Evolutionary conservation across 2,329 filamentous ascomycete genomes (phyloP).

Genomic region (Pezizomycotina sp.): DNA sequence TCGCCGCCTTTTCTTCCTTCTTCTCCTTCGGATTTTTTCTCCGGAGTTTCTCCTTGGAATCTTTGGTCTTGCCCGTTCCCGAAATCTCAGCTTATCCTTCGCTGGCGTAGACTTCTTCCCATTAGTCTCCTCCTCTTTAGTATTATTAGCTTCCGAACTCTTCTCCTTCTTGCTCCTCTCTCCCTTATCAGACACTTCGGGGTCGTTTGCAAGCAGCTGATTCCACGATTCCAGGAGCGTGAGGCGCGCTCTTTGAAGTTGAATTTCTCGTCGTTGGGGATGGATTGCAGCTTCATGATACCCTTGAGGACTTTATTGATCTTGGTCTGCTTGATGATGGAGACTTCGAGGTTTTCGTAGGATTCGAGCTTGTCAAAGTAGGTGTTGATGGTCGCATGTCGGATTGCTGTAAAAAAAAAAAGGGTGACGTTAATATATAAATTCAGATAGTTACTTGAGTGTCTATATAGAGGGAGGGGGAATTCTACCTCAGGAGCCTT

Average conservation of each 20-base stretch:
- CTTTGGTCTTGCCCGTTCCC: constrained; percentile 28
- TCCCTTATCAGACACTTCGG: constrained; percentile 29
- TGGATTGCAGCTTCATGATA: constrained; percentile 70
- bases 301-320: constrained; percentile 97
- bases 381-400: constrained; percentile 33
- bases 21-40: constrained; percentile 23
- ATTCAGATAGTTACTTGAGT: constrained; percentile 65
- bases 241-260: constrained; percentile 74
- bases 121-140: constrained; percentile 24
- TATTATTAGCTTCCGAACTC: constrained; percentile 20
- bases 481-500: constrained; percentile 64
- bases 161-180: constrained; percentile 25
- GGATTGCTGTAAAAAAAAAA: too few species aligned
- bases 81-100: constrained; percentile 21
- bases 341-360: constrained; percentile 63
- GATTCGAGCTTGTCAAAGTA: constrained; percentile 54
- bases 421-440: too few species aligned
- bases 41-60: constrained; percentile 25
- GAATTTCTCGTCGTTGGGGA: constrained; percentile 78
- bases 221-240: constrained; percentile 78
- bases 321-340: constrained; percentile 80
- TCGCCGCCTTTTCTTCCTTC: constrained; percentile 15
- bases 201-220: constrained; percentile 47
- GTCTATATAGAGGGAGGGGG: constrained; percentile 7
- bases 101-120: constrained; percentile 23